Conservation (phyloP, 768 basidiomycete genomes). For the Calocera cornea region DNA sequence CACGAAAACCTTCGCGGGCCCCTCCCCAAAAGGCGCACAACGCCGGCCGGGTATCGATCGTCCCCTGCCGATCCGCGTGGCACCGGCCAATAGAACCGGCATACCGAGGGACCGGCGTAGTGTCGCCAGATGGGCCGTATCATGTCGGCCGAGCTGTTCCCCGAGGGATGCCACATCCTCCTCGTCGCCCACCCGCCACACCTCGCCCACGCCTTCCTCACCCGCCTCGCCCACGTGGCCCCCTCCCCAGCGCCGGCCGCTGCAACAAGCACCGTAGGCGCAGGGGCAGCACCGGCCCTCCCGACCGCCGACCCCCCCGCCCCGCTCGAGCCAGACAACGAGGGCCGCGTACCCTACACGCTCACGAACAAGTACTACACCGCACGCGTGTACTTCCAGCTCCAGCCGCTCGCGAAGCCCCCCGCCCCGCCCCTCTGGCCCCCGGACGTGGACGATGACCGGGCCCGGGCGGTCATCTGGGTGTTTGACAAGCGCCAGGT, state of each 20-base stretch:
- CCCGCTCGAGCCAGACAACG: neutral
- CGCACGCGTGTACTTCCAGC: slow-evolving; percentile 52
- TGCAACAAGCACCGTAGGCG: no score
- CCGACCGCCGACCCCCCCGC: neutral
- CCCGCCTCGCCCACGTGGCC: neutral
- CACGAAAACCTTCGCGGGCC: no score
- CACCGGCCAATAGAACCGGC: neutral
- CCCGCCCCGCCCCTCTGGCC: slow-evolving; percentile 25
- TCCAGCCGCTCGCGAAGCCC: slow-evolving; percentile 6
- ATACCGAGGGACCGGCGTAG: neutral
- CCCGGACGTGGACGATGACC: slow-evolving; percentile 31
- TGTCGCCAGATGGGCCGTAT: neutral
- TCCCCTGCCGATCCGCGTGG: no score
- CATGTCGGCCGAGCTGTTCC: neutral
- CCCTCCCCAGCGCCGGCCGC: neutral
- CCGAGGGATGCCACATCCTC: neutral
- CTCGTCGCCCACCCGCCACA: neutral
- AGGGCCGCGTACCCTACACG: slow-evolving; percentile 44
- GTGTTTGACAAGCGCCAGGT: slow-evolving; percentile 61
- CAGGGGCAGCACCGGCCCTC: neutral
- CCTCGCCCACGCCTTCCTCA: neutral
- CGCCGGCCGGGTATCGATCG: no score
- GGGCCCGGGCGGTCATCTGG: slow-evolving; percentile 58
- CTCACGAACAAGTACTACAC: slow-evolving; percentile 72
- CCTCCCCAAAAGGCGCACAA: no score